These are phyloP conservation scores for Austropuccinia psidii DNA, from an alignment of 1,284 basidiomycete genomes.

Conservation along the genomic window DNA sequence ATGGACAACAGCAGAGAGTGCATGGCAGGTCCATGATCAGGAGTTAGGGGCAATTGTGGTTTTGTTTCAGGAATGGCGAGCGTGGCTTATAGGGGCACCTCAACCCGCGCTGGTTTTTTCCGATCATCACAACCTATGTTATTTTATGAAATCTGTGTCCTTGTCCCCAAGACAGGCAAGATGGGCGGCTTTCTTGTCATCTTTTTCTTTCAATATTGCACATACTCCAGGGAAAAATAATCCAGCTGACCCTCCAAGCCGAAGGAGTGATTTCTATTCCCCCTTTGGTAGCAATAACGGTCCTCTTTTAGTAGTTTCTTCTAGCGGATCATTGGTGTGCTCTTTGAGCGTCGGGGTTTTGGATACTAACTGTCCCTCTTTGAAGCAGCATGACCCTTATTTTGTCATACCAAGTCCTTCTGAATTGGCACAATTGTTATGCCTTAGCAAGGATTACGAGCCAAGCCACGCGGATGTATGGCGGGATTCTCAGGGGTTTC, in stretches of 20 bases:
- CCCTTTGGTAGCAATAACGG: too few relatives aligned
- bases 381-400: too few relatives aligned
- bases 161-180: neutral
- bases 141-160: neutral
- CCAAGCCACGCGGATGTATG: too few relatives aligned
- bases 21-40: neutral
- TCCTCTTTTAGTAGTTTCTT: too few relatives aligned
- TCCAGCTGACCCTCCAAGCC: neutral
- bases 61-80: conserved; percentile 2
- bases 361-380: too few relatives aligned
- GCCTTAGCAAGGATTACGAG: too few relatives aligned
- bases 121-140: conserved; percentile 3
- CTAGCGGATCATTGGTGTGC: too few relatives aligned
- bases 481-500: too few relatives aligned
- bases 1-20: conserved; percentile 1
- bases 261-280: neutral
- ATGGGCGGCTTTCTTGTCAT: neutral
- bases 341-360: too few relatives aligned
- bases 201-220: neutral
- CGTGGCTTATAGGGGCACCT: neutral
- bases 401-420: too few relatives aligned
- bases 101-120: neutral
- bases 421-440: too few relatives aligned
- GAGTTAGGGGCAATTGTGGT: neutral
- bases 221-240: neutral